These are phyloP conservation scores for Aspergillus sp. DNA, from an alignment of 2,329 filamentous ascomycete genomes.

Conservation along the genomic window DNA sequence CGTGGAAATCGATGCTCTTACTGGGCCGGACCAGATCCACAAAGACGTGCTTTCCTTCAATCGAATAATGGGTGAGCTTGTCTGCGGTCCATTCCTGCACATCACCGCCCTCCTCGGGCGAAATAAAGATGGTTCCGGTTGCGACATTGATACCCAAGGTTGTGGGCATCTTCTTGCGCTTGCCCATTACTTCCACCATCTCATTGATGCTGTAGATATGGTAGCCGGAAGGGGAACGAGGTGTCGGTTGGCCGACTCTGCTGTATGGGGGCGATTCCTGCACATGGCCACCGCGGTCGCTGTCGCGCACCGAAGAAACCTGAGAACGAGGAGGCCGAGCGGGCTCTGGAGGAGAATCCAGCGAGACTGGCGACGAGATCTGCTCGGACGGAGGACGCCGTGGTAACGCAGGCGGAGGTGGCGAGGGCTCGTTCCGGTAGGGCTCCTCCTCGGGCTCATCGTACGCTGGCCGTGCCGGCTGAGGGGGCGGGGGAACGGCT, in stretches of 20 bases:
- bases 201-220: conserved; percentile 97
- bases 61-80: conserved; percentile 94
- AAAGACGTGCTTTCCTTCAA: conserved; percentile 97
- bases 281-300: conserved; percentile 41
- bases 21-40: conserved; percentile 88
- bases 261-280: conserved; percentile 59
- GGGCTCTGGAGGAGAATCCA: conserved; percentile 58
- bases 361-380: conserved; percentile 58
- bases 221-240: conserved; percentile 73
- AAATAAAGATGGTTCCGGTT: conserved; percentile 85
- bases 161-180: conserved; percentile 98
- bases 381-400: conserved; percentile 61
- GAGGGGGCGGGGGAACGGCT: conserved; percentile 37
- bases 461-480: conserved; percentile 54
- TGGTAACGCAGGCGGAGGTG: conserved; percentile 62
- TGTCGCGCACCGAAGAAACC: conserved; percentile 42
- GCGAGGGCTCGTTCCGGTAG: conserved; percentile 45
- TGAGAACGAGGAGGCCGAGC: conserved; percentile 47
- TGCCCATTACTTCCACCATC: conserved; percentile 95
- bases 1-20: conserved; percentile 95
- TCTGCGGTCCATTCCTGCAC: conserved; percentile 93
- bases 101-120: conserved; percentile 80
- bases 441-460: conserved; percentile 68
- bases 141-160: conserved; percentile 89
- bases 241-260: conserved; percentile 52